Evolutionary conservation across 345 rosid species (phyloP).

Genomic region (Linum lewisii): DNA sequence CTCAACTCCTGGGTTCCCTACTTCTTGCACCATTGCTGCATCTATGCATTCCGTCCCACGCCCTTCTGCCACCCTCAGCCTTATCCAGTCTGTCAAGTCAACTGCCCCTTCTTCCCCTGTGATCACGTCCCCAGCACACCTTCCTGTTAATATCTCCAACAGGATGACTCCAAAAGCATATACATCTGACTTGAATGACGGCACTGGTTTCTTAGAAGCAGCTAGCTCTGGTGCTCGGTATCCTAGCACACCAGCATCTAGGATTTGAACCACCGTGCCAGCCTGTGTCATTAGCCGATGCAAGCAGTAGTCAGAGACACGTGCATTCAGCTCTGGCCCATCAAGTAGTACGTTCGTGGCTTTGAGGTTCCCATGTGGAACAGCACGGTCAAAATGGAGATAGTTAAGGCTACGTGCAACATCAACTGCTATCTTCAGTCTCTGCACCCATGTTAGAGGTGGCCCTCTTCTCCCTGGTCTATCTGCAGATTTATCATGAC

Average conservation of each 20-base stretch:
- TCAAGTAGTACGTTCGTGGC: conserved; percentile 76
- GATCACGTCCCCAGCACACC: conserved; percentile 90
- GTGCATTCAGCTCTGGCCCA: conserved; percentile 87
- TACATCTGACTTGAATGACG: conserved; percentile 91
- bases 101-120: conserved; percentile 69
- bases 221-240: conserved; percentile 94
- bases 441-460: conserved; percentile 68
- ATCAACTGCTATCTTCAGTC: conserved; percentile 85
- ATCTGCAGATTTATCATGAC: conserved; percentile 29
- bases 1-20: conserved; percentile 46
- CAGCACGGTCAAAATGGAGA: conserved; percentile 93
- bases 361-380: conserved; percentile 95
- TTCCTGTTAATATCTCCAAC: conserved; percentile 73
- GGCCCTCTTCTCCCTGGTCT: conserved; percentile 93
- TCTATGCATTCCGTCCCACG: conserved; percentile 64
- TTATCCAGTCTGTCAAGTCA: conserved; percentile 82
- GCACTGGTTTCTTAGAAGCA: conserved; percentile 77
- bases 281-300: conserved; percentile 96
- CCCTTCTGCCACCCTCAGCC: conserved; percentile 56
- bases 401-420: conserved; percentile 99
- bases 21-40: conserved; percentile 42
- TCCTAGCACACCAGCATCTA: conserved; percentile 88
- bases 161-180: conserved; percentile 86
- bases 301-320: conserved; percentile 90
- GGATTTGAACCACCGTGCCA: conserved; percentile 83